Conservation (phyloP, 2,329 filamentous ascomycete species). For the Claviceps sp. region DNA sequence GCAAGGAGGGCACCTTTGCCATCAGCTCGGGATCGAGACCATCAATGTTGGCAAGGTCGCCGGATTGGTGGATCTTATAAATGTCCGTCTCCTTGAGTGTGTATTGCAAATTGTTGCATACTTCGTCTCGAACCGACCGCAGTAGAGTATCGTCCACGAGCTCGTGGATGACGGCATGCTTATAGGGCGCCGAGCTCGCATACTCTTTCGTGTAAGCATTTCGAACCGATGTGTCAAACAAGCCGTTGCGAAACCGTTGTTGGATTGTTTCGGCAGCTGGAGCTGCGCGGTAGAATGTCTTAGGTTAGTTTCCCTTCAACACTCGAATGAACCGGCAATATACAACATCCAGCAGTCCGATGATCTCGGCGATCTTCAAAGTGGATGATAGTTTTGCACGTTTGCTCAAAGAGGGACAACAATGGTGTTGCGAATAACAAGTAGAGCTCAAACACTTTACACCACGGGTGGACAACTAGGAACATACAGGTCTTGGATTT, state of each 20-base stretch:
- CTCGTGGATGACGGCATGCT: constrained; percentile 76
- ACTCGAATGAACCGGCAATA: too few relatives aligned
- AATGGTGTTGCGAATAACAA: too few relatives aligned
- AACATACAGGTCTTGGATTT: constrained; percentile 36
- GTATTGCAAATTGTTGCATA: constrained; percentile 82
- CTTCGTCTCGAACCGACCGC: constrained; percentile 75
- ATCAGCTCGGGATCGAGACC: constrained; percentile 80
- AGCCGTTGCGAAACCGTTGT: constrained; percentile 48
- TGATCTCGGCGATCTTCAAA: too few relatives aligned
- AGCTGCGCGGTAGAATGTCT: constrained; percentile 19
- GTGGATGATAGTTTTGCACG: too few relatives aligned
- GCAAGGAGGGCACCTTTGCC: constrained; percentile 74
- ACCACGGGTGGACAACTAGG: background rate
- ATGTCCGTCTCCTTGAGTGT: constrained; percentile 99
- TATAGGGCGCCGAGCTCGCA: constrained; percentile 58
- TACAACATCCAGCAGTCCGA: too few relatives aligned
- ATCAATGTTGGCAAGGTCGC: constrained; percentile 91
- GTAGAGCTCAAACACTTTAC: too few relatives aligned
- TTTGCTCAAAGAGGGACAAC: too few relatives aligned
- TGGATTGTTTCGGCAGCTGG: constrained; percentile 36
- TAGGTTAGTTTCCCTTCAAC: too few relatives aligned
- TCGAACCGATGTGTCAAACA: constrained; percentile 49
- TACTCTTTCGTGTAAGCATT: constrained; percentile 48
- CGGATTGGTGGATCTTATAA: constrained; percentile 98
- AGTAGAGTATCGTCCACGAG: constrained; percentile 73